A percentile compares a stretch with the other conserved stretches of the same genome.
Conservation (phyloP, 2,329 filamentous ascomycete species). For the Fusarium nurragi region DNA sequence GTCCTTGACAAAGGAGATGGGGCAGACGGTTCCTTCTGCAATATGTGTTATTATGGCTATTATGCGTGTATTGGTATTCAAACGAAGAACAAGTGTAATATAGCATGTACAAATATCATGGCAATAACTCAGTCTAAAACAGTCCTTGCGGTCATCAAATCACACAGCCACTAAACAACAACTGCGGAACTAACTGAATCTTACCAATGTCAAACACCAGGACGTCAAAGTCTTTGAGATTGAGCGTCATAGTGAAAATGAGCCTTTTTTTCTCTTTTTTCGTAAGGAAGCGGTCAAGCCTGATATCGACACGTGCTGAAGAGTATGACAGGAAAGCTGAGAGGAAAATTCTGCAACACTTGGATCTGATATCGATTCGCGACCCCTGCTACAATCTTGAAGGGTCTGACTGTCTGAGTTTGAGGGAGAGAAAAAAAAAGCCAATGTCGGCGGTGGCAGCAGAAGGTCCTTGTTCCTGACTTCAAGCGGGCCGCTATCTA, state of each 20-base stretch:
- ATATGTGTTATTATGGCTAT: conserved; percentile 37
- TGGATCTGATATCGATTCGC: conserved; percentile 7
- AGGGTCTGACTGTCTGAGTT: neutral
- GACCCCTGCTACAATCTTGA: conserved; percentile 31
- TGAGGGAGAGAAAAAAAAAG: conserved; percentile 3
- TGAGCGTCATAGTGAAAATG: conserved; percentile 35
- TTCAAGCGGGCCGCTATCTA: conserved; percentile 39
- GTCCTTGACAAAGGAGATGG: conserved; percentile 86
- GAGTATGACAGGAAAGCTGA: neutral
- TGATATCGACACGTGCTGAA: conserved; percentile 25
- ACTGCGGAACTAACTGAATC: conserved; percentile 21
- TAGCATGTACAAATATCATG: conserved; percentile 7
- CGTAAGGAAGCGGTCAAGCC: conserved; percentile 33
- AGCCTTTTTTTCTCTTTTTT: conserved; percentile 14
- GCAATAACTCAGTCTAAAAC: conserved; percentile 2
- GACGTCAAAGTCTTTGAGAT: conserved; percentile 46
- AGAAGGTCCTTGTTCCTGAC: conserved; percentile 41
- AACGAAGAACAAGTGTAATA: conserved; percentile 1
- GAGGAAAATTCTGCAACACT: conserved; percentile 2
- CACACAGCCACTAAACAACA: conserved; percentile 4
- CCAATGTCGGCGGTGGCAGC: conserved; percentile 23
- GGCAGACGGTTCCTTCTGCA: conserved; percentile 82
- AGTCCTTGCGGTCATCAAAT: neutral
- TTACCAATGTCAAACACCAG: conserved; percentile 53
- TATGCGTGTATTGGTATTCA: conserved; percentile 16